Percentiles rank a stretch among this genome's conserved stretches.
Conservation (phyloP, 371 early-diverging fungal species). For the Lichtheimia ornata region DNA sequence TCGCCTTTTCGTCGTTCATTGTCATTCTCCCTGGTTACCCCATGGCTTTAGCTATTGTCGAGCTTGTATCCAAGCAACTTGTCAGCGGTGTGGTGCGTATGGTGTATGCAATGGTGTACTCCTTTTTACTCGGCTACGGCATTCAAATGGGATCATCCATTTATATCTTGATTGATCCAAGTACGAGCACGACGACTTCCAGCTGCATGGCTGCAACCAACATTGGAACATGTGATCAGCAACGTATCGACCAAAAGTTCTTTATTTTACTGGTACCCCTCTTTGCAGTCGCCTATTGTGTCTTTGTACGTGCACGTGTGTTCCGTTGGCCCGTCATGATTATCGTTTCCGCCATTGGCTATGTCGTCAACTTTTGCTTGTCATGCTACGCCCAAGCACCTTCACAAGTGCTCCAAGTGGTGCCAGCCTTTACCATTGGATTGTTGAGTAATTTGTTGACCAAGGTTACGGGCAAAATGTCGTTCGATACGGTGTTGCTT, state of each 20-base stretch:
- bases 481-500: constrained; percentile 57
- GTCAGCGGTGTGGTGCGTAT: constrained; percentile 85
- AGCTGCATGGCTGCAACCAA: constrained; percentile 16
- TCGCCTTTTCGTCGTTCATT: constrained; percentile 53
- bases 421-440: constrained; percentile 59
- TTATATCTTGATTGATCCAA: constrained; percentile 37
- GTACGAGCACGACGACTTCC: constrained; percentile 12
- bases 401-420: constrained; percentile 41
- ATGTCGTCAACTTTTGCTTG: constrained; percentile 33
- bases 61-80: constrained; percentile 81
- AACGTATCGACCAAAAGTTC: constrained; percentile 23
- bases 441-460: constrained; percentile 54
- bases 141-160: constrained; percentile 69
- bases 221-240: constrained; percentile 26
- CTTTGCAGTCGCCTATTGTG: constrained; percentile 43
- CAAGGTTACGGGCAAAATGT: constrained; percentile 52
- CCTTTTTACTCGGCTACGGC: constrained; percentile 79
- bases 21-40: constrained; percentile 73
- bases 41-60: constrained; percentile 77
- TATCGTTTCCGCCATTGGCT: constrained; percentile 33
- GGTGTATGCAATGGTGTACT: constrained; percentile 76
- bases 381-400: constrained; percentile 48
- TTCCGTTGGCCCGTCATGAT: constrained; percentile 40
- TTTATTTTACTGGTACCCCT: constrained; percentile 39
- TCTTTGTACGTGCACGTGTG: constrained; percentile 40